Base-by-base conservation (phyloP, 805 yeast species). In the Spathaspora gorwiae region DNA sequence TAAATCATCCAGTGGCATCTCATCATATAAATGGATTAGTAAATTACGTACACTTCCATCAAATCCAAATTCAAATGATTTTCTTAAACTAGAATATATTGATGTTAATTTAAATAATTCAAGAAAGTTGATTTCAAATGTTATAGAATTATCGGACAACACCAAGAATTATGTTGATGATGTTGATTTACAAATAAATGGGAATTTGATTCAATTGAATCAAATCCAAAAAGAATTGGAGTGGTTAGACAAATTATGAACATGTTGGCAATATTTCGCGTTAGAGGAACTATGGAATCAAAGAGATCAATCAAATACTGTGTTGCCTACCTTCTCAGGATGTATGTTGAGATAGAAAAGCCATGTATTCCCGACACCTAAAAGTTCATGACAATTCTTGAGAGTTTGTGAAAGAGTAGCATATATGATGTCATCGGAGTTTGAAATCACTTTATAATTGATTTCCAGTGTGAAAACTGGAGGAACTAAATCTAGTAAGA, bases 81-180 rank as follows among this genome's bases (percentile, higher is more conserved):
- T 57, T 37, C 54, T 68, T 39, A 65, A 65, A 40, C 49, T 59
- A 5, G 73, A 68, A 33, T 68, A 66, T 47, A 57, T 68, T 15
- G 71, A 66, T n/a, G 62, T 60, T 36, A 68, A 68, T 45, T 53
- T 68, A 40, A 65, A 66, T 53, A 68, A 68, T 47, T 65, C 70
- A 12, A 55, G 72, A 26, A 64, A 61, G 42, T 55, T 68, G 34
- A 68, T 68, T 15, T 40, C 37, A 11, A 56, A 54, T 33, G n/a
- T 58, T 7, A 40, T 45, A 26, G 51, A 48, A 6, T 46, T 58
- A 34, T 45, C 54, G 7, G 36, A 35, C 9, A 46, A 37, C 31
- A 43, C 45, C n/a, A 40, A 46, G 27, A 46, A 49, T 38, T 47
- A 37, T 32, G 32, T 37, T 2, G 45, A 44, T 13, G 37, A 47